Base-by-base conservation (phyloP, 768 basidiomycete genomes). In the Boletus rubropictus region DNA sequence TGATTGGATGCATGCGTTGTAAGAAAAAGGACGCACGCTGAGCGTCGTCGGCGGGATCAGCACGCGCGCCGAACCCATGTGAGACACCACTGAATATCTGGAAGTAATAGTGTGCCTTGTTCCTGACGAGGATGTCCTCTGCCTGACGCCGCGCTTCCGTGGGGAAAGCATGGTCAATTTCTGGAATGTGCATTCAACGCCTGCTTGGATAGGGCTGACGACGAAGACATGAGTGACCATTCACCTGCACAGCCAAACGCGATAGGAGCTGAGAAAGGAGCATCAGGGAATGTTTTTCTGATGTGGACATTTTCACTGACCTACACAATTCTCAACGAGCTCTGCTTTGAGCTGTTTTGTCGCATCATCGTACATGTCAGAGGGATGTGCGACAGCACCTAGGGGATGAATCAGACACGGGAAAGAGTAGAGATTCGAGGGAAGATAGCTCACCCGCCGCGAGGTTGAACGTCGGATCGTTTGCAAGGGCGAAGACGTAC, bases 331-430 rank as follows among this genome's bases (percentile, higher is more conserved):
- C 40, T 59, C 58, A 58, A 83, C 74, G 24, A 78, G 67, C 5
- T 72, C 70, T 49, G 73, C 72, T 24, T 69, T 74, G 32, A 82
- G 52, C 46, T 63, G 62, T 17, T 52, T 48, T 18, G 58, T 54
- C 1, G 12, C 12, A 5, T 9, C 0, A 4, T 58, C 48, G 17
- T 15, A 53, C 3, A 63, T 18, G 3, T 6, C 8, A 1, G 75
- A 70, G 0, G 82, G 82, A 56, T 82, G 80, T 4, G 73, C 79
- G 37, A 82, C 74, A 2, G 80, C 79, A 20, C 68, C 79, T 81
- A 41, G 20, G 15, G n/a, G 12, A 18, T 7, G 41, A 17, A n/a
- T 36, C 25, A 45, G 17, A 7, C 0, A 4, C 22, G 25, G 10
- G 15, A 20, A 32, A 15, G 27, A 2, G n/a, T 1, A 2, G 18